Evolutionary conservation across 73 alveolate genomes (phyloP), one percentile per base, ranked within the genome.

Genomic region (Paramecium sexaurelia): DNA sequence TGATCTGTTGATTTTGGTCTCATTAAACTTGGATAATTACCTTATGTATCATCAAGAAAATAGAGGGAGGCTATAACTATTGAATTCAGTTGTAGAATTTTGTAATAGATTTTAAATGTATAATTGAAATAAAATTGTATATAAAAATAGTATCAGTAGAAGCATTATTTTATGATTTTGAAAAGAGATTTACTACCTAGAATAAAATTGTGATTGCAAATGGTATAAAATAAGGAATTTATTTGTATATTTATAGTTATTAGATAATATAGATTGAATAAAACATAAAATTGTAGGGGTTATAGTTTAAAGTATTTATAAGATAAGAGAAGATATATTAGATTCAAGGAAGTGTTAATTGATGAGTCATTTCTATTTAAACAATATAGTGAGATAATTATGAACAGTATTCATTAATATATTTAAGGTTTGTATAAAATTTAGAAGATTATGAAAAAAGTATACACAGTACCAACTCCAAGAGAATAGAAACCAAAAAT

Each of bases 401-500:
- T 51, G 22, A 51, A 22, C 67, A 51, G 67, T 51, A 17, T 17
- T 51, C 67, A 51, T 51, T 51, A 51, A 61, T 61, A 61, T 29
- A 61, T 61, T 61, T 61, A 61, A 61, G 83, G 83, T 61, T 61
- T 61, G 22, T 61, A 51, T 51, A 17, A 51, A 61, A 22, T 61
- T 61, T 1, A 24, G 83, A 29, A 7, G 17, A 61, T 22, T 15
- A 61, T 29, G 19, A 61, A 61, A 32, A 61, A 61, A 61, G 83
- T 61, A 13, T 61, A 61, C 5, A 61, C 83, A 26, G 83, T 61
- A 32, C 83, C 83, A 15, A 61, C 83, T 10, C 83, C 83, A 29
- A 26, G 83, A 10, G 83, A 29, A 32, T 61, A 61, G 43, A 61
- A 61, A 61, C 83, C 83, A 26, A 29, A 61, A 32, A 26, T 29